A percentile compares a stretch with the other conserved stretches of the same genome.
Evolutionary conservation across 2,329 filamentous ascomycete species (phyloP).

Genomic region (Botryotinia narcissicola): DNA sequence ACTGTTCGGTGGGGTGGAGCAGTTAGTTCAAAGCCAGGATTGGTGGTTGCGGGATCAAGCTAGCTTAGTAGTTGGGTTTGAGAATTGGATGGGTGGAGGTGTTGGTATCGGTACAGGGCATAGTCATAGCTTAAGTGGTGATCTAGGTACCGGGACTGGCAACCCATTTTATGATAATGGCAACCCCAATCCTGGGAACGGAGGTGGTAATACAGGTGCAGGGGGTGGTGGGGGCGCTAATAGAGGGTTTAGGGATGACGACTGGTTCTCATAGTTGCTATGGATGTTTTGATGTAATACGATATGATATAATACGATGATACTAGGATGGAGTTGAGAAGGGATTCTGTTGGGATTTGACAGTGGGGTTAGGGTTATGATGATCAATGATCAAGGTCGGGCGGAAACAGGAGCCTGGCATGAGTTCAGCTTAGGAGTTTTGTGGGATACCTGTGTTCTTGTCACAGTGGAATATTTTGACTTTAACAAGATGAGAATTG

Average conservation of each 20-base stretch:
- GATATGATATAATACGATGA: neutral
- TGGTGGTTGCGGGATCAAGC: conserved; percentile 64
- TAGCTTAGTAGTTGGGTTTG: conserved; percentile 59
- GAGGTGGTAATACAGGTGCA: neutral
- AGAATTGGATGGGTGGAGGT: conserved; percentile 51
- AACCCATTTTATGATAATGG: neutral
- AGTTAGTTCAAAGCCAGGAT: conserved; percentile 61
- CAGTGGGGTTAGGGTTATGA: neutral
- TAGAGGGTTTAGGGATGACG: neutral
- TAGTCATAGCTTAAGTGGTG: neutral
- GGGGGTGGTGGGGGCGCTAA: neutral
- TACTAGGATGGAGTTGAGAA: neutral
- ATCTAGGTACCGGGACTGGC: neutral
- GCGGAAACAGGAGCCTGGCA: neutral
- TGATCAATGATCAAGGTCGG: neutral
- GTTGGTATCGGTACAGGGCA: neutral
- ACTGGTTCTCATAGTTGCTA: neutral
- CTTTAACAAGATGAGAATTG: neutral
- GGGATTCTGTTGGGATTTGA: neutral
- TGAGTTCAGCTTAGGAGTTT: conserved; percentile 7
- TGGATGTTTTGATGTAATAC: neutral
- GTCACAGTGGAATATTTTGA: neutral
- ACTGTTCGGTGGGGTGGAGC: conserved; percentile 59
- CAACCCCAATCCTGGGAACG: neutral
- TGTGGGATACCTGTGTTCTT: neutral